Percentiles rank a stretch among this genome's conserved stretches.
These are phyloP conservation scores for Fomitiporia mediterranea DNA, from an alignment of 1,284 basidiomycete species.

Conservation along the genomic window DNA sequence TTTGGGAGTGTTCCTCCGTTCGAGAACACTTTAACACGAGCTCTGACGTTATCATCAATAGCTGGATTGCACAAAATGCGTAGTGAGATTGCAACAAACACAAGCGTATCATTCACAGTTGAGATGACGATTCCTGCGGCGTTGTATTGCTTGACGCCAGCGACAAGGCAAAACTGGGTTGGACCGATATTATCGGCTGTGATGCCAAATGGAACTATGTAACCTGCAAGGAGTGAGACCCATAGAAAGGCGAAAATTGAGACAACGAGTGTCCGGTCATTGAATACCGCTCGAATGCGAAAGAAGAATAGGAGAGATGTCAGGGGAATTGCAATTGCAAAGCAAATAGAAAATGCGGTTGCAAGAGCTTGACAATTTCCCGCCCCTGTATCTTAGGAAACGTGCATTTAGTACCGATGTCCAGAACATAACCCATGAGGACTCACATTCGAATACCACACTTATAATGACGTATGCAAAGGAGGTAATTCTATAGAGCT, in stretches of 20 bases:
- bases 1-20: constrained; percentile 27
- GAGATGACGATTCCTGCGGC: background rate
- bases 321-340: constrained; percentile 5
- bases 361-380: background rate
- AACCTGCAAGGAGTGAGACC: constrained; percentile 11
- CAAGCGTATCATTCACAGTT: background rate
- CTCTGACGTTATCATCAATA: background rate
- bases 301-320: constrained; percentile 19
- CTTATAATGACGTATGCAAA: constrained; percentile 13
- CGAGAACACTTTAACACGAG: constrained; percentile 20
- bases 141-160: constrained; percentile 4
- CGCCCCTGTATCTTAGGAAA: background rate
- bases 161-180: background rate
- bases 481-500: constrained; percentile 7
- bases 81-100: constrained; percentile 12
- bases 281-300: constrained; percentile 18
- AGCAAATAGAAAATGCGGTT: background rate
- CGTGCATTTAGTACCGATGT: too few species aligned
- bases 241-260: constrained; percentile 12
- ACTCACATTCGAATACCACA: constrained; percentile 17
- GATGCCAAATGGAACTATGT: constrained; percentile 14
- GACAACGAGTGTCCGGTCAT: background rate
- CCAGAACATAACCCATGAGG: background rate
- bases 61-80: constrained; percentile 3
- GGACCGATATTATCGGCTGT: constrained; percentile 9